Evolutionary conservation across 2,329 filamentous ascomycete genomes (phyloP).

Genomic region (Pseudopyricularia javanii): DNA sequence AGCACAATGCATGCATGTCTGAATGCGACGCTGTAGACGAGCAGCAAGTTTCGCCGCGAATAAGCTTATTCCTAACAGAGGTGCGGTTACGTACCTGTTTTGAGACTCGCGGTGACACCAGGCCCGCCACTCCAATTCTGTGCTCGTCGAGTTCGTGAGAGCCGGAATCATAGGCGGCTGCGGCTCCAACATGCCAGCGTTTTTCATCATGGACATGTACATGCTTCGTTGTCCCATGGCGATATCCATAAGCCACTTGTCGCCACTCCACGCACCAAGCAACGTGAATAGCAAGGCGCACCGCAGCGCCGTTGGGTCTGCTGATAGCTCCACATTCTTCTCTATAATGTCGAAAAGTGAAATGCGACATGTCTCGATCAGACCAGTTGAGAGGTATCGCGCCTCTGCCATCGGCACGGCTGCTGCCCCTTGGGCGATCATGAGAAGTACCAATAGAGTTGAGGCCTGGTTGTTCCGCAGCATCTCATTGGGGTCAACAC

Average conservation of each 20-base stretch:
- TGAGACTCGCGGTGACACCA: conserved; percentile 55
- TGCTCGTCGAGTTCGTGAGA: conserved; percentile 27
- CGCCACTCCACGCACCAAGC: conserved; percentile 60
- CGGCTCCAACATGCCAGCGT: conserved; percentile 53
- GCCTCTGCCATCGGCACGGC: conserved; percentile 54
- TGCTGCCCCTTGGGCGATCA: conserved; percentile 61
- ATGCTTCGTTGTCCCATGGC: conserved; percentile 62
- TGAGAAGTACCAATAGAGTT: conserved; percentile 53
- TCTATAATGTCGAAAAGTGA: conserved; percentile 62
- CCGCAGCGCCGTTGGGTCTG: conserved; percentile 51
- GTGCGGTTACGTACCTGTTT: conserved; percentile 42
- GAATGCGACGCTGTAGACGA: too few species aligned
- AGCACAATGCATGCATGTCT: too few species aligned
- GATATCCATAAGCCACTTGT: conserved; percentile 70
- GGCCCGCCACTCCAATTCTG: conserved; percentile 43
- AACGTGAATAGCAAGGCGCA: conserved; percentile 57
- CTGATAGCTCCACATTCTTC: conserved; percentile 56
- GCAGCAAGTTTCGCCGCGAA: too few species aligned
- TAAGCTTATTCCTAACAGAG: background rate
- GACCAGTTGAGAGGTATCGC: conserved; percentile 49
- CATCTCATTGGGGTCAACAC: conserved; percentile 54
- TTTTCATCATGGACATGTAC: conserved; percentile 62
- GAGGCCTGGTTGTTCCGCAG: conserved; percentile 54
- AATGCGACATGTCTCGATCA: conserved; percentile 61
- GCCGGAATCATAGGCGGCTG: conserved; percentile 30